Base-by-base conservation (phyloP, 352 stramenopile species). In the Aphanomyces astaci region DNA sequence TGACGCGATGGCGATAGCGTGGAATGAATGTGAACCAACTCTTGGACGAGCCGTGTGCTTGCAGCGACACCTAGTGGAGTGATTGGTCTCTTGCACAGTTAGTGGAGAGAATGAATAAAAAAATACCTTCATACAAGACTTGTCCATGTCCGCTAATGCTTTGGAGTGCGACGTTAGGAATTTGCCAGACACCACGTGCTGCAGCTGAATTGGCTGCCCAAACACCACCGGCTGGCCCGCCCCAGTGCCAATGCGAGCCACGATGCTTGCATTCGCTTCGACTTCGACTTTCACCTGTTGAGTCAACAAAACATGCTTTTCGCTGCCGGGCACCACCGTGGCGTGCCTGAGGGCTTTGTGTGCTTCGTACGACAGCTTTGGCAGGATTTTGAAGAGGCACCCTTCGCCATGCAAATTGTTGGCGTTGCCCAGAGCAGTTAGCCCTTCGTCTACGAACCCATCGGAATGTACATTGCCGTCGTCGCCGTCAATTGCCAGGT, bases 141-240 rank as follows among this genome's bases (percentile, higher is more conserved):
- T 68, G 51, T 68, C 62, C 48, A 60, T 59, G 17, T 39, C 4
- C 2, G 62, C 62, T 11, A 68, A 19, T 25, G 62, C 25, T 52
- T 68, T 68, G n/a, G 62, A 60, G 1, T 11, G 3, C 24, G 51
- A 39, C n/a, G 62, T 46, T 4, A 68, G 25, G 33, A 68, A 68
- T 40, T 68, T 68, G 11, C 62, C 62, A 1, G 62, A 68, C 17
- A 49, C n/a, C 19, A 68, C 62, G 24, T 68, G 62, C 19, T 68
- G 62, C n/a, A 68, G 32, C 25, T 68, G 62, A 2, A 68, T 19
- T 11, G 62, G 25, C 17, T 68, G 62, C 7, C 62, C 62, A 32
- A 39, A 68, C 4, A 60, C 4, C 15, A 68, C 31, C 3, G 33
- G 11, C 33, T 60, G 62, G n/a, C 46, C 43, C 17, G 10, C 22